Conservation (phyloP, 2,329 filamentous ascomycete genomes). For the Diplodia sapinea region DNA sequence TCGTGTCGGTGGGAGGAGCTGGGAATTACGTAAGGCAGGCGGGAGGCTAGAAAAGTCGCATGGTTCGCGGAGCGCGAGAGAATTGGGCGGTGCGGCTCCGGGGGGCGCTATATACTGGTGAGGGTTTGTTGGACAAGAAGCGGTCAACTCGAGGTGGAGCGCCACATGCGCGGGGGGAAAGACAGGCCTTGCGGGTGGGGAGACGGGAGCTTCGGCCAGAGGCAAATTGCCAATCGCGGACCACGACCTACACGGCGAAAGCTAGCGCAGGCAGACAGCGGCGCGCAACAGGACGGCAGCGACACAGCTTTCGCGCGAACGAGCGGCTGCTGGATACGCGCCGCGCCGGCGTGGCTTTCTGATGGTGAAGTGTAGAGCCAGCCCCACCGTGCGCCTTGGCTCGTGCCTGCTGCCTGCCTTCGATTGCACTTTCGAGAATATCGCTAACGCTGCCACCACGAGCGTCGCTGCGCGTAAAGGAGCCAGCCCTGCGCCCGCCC, state of each 20-base stretch:
- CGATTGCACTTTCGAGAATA: slow-evolving; percentile 17
- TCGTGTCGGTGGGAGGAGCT: slow-evolving; percentile 21
- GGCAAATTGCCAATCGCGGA: slow-evolving; percentile 18
- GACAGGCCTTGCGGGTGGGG: slow-evolving; percentile 25
- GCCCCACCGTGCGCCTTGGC: slow-evolving; percentile 15
- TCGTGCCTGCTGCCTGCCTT: slow-evolving; percentile 17
- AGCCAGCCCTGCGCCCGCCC: slow-evolving; percentile 21
- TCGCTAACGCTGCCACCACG: slow-evolving; percentile 14
- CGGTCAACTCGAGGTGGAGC: slow-evolving; percentile 29
- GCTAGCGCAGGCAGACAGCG: background rate
- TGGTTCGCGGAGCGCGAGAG: slow-evolving; percentile 13
- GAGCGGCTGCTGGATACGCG: background rate
- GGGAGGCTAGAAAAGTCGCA: slow-evolving; percentile 1
- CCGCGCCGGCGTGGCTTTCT: slow-evolving; percentile 8
- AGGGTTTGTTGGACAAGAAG: slow-evolving; percentile 32
- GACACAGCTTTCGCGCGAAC: background rate
- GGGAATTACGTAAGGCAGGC: slow-evolving; percentile 31
- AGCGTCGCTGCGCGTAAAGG: slow-evolving; percentile 9
- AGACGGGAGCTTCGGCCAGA: slow-evolving; percentile 10
- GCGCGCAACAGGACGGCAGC: slow-evolving; percentile 2
- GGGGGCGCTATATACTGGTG: slow-evolving; percentile 27
- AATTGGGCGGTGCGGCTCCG: slow-evolving; percentile 27
- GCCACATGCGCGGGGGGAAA: background rate
- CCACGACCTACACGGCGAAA: background rate
- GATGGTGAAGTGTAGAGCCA: slow-evolving; percentile 11